These are phyloP conservation scores for Yamadazyma paraphyllophila DNA, from an alignment of 805 yeast species.

Conservation along the genomic window DNA sequence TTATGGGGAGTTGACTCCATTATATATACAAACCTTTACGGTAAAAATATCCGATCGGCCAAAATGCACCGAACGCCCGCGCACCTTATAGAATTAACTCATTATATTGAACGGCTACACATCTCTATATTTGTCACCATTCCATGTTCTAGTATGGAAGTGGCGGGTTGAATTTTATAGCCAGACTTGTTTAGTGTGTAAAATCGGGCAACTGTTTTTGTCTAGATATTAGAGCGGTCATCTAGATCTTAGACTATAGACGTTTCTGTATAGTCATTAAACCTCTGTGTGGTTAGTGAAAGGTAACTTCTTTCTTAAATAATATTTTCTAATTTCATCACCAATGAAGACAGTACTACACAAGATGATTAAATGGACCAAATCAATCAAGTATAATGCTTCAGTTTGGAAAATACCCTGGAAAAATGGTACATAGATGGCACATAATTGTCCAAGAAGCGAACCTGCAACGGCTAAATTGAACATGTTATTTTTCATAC, in stretches of 20 bases:
- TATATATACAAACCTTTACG: background rate
- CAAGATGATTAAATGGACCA: conserved; percentile 57
- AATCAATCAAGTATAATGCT: conserved; percentile 70
- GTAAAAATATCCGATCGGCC: background rate
- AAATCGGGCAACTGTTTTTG: too few relatives aligned
- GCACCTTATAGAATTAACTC: background rate
- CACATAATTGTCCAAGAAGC: conserved; percentile 85
- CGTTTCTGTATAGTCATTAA: background rate
- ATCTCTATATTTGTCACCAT: background rate
- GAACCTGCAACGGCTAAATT: conserved; percentile 90
- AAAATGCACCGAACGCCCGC: too few relatives aligned
- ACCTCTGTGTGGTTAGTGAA: conserved; percentile 8
- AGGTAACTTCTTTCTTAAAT: conserved; percentile 15
- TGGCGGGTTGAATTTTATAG: too few relatives aligned
- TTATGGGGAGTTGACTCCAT: background rate
- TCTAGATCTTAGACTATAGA: background rate
- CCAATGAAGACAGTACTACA: conserved; percentile 81
- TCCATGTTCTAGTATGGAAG: background rate
- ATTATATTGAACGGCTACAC: background rate
- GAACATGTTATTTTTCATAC: conserved; percentile 84
- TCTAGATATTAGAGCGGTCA: background rate
- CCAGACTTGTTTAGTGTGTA: too few relatives aligned
- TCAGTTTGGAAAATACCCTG: conserved; percentile 94
- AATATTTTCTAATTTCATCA: conserved; percentile 76
- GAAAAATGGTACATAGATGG: conserved; percentile 89